Evolutionary conservation across 2,329 filamentous ascomycete species (phyloP).

Genomic region (Paecilomyces sp.): DNA sequence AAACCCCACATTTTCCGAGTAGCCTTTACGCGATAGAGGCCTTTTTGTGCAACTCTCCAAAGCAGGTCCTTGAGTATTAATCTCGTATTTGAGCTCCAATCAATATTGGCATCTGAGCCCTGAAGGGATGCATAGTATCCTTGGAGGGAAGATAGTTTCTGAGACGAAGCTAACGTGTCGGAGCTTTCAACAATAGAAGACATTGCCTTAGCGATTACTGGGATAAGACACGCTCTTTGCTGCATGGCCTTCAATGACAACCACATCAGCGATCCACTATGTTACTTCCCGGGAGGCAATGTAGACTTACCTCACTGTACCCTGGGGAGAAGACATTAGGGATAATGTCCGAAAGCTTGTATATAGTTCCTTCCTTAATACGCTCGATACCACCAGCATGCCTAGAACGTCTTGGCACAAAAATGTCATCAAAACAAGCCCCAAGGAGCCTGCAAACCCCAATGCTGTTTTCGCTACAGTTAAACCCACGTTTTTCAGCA

Average conservation of each 20-base stretch:
- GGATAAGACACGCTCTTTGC: conserved; percentile 26
- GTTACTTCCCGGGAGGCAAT: not conserved
- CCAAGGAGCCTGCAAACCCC: conserved; percentile 16
- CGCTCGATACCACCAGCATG: conserved; percentile 1
- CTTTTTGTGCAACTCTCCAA: conserved; percentile 25
- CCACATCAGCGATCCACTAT: conserved; percentile 1
- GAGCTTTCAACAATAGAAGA: conserved; percentile 20
- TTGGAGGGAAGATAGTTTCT: conserved; percentile 8
- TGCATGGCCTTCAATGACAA: conserved; percentile 21
- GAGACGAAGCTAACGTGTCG: conserved; percentile 7
- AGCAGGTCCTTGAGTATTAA: conserved; percentile 19
- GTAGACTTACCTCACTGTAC: conserved; percentile 21
- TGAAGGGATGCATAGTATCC: not conserved
- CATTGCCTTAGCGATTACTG: conserved; percentile 27
- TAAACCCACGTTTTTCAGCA: not conserved
- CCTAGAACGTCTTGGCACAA: conserved; percentile 4
- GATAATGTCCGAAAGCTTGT: conserved; percentile 15
- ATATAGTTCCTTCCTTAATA: conserved; percentile 2
- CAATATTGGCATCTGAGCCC: not conserved
- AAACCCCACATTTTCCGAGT: conserved; percentile 1
- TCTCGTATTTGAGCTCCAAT: conserved; percentile 5
- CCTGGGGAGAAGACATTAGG: conserved; percentile 22
- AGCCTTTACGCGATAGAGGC: conserved; percentile 11
- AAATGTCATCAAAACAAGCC: conserved; percentile 16
- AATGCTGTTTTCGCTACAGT: not conserved